Evolutionary conservation across 805 yeast genomes (phyloP).

Genomic region (Geotrichum ghanense): DNA sequence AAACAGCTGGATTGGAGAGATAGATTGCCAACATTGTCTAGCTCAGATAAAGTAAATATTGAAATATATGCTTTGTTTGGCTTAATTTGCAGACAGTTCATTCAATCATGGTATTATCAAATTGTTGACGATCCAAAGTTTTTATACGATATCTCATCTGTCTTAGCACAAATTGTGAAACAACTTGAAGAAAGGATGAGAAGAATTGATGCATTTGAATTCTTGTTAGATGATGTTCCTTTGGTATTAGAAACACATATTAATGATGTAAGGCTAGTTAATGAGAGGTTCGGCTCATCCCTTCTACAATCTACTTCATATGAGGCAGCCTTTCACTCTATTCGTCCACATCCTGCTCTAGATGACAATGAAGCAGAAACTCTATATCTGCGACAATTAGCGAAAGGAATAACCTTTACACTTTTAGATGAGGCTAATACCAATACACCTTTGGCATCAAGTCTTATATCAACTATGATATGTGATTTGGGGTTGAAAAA

Average conservation of each 20-base stretch:
- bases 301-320: constrained; percentile 24
- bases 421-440: constrained; percentile 32
- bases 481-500: constrained; percentile 34
- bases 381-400: constrained; percentile 28
- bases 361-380: constrained; percentile 17
- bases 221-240: constrained; percentile 37
- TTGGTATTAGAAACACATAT: constrained; percentile 30
- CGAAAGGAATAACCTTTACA: constrained; percentile 26
- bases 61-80: constrained; percentile 38
- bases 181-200: constrained; percentile 26
- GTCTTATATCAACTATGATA: constrained; percentile 31
- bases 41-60: constrained; percentile 30
- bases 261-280: constrained; percentile 19
- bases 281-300: constrained; percentile 21
- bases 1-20: constrained; percentile 13
- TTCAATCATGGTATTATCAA: constrained; percentile 34
- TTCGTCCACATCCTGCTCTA: constrained; percentile 29
- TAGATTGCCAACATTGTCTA: constrained; percentile 30
- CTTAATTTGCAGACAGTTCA: constrained; percentile 35
- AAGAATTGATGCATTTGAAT: constrained; percentile 25
- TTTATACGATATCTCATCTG: constrained; percentile 29
- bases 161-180: constrained; percentile 31
- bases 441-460: constrained; percentile 29
- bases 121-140: constrained; percentile 34
- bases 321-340: constrained; percentile 26